Evolutionary conservation across 257 asterid species (phyloP), one percentile per base, ranked within the genome.

Genomic region (Petunia secreta): DNA sequence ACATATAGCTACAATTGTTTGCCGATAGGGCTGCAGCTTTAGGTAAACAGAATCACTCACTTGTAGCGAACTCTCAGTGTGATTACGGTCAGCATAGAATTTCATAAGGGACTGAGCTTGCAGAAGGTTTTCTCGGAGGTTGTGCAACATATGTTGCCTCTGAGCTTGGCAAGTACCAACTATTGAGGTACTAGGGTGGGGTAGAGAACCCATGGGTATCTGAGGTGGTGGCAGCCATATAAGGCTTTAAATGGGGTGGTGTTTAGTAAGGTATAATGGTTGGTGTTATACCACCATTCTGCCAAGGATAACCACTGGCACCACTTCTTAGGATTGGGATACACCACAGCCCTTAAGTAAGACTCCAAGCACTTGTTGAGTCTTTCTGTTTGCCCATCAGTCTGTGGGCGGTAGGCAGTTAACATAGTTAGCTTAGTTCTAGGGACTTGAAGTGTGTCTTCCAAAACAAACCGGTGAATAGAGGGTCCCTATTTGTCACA

Each of bases 41-140:
- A 62, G 34, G 68, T 62, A 62, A n/a, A 62, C 68, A 4, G n/a
- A 5, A 62, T 62, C 68, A 10, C 68, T 16, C n/a, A 62, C 68
- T 13, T 10, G 15, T 5, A 62, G n/a, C n/a, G 25, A 8, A 5
- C 68, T 62, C n/a, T 62, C 68, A 62, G 68, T 62, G 8, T 16
- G 8, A 4, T n/a, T n/a, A 5, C n/a, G 8, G 37, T 62, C 68
- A 62, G 68, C 68, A 8, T 5, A n/a, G 25, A 62, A 6, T n/a
- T 62, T 62, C 34, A 62, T 62, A 8, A 8, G 5, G 25, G 8
- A 5, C 68, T 10, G 68, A n/a, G 68, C 34, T 6, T 62, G 68
- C 9, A n/a, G 14, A 14, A 7, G 8, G 59, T 14, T 14, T 7
- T 8, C 59, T 25, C 25, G 25, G 25, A 25, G 25, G 25, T 25